Percentiles rank a stretch among this genome's conserved stretches.
Evolutionary conservation across 805 yeast species (phyloP).

Genomic region (Barnettozyma vustinii): DNA sequence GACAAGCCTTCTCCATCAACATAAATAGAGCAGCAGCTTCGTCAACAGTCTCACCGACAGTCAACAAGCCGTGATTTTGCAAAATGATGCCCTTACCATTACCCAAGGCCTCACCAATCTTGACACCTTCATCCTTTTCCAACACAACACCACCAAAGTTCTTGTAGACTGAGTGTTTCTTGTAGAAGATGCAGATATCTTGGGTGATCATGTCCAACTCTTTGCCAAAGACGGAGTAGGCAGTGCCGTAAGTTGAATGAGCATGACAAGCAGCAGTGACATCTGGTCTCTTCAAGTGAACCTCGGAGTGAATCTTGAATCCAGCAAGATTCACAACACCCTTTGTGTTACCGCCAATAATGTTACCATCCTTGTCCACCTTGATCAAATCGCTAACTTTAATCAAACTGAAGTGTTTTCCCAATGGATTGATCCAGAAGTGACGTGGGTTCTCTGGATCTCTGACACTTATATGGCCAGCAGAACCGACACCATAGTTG

Average conservation of each 20-base stretch:
- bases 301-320: slow-evolving; percentile 61
- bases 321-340: slow-evolving; percentile 63
- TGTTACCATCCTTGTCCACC: slow-evolving; percentile 56
- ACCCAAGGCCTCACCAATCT: slow-evolving; percentile 58
- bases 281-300: slow-evolving; percentile 66
- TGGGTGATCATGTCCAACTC: slow-evolving; percentile 77
- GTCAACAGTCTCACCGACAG: slow-evolving; percentile 66
- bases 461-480: slow-evolving; percentile 82
- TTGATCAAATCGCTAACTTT: slow-evolving; percentile 60
- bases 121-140: slow-evolving; percentile 56
- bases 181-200: slow-evolving; percentile 66
- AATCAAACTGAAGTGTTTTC: slow-evolving; percentile 62
- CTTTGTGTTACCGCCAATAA: slow-evolving; percentile 50
- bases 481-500: slow-evolving; percentile 70
- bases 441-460: slow-evolving; percentile 79
- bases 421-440: slow-evolving; percentile 88
- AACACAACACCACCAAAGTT: slow-evolving; percentile 79
- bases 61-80: slow-evolving; percentile 69
- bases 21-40: slow-evolving; percentile 68
- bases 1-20: slow-evolving; percentile 58
- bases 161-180: slow-evolving; percentile 56
- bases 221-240: slow-evolving; percentile 59
- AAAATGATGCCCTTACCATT: slow-evolving; percentile 49
- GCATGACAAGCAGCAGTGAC: slow-evolving; percentile 70
- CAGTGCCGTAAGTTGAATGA: slow-evolving; percentile 60